phyloP scores from a whole-genome alignment of 1,139 yeast species.

The Debaryomycetaceae sp. region DNA sequence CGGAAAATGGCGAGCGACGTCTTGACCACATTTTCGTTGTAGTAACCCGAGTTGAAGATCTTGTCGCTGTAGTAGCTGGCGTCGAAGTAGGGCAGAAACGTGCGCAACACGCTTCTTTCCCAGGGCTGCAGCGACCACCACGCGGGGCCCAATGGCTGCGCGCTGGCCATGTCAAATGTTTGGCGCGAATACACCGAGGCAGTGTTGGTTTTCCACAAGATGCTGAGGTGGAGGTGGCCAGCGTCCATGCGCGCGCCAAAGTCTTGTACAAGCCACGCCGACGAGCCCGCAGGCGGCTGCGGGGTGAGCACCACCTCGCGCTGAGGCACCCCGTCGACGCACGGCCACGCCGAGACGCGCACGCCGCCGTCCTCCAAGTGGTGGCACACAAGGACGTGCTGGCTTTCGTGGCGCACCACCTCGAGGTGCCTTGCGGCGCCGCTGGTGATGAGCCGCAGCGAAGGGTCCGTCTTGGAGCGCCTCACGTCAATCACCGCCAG shows the following conservation, averaged over 20 bases:
- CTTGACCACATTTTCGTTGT: conserved; percentile 37
- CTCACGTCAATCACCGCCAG: conserved; percentile 15
- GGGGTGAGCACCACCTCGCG: too few relatives aligned
- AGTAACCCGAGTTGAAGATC: conserved; percentile 46
- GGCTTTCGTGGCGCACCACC: conserved; percentile 10
- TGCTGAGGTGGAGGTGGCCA: conserved; percentile 16
- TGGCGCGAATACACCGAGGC: conserved; percentile 39
- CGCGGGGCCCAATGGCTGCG: too few relatives aligned
- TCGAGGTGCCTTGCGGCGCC: conserved; percentile 28
- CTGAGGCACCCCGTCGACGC: too few relatives aligned
- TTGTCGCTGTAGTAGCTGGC: conserved; percentile 37
- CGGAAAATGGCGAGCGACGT: conserved; percentile 36
- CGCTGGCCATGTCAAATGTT: conserved; percentile 13
- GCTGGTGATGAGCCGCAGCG: conserved; percentile 27
- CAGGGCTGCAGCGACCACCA: conserved; percentile 17
- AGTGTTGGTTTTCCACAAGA: conserved; percentile 64
- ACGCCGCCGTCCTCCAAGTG: too few relatives aligned
- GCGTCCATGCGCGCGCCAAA: conserved; percentile 25
- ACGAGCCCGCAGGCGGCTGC: too few relatives aligned
- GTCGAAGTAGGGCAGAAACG: conserved; percentile 22
- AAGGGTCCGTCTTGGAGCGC: conserved; percentile 11
- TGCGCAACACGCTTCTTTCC: conserved; percentile 8
- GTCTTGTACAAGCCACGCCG: conserved; percentile 51
- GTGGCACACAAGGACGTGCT: too few relatives aligned
- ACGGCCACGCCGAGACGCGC: too few relatives aligned